Percentiles rank a stretch among this genome's conserved stretches.
phyloP scores from a whole-genome alignment of 2,329 filamentous ascomycete genomes.

The Xylariaceae sp. region DNA sequence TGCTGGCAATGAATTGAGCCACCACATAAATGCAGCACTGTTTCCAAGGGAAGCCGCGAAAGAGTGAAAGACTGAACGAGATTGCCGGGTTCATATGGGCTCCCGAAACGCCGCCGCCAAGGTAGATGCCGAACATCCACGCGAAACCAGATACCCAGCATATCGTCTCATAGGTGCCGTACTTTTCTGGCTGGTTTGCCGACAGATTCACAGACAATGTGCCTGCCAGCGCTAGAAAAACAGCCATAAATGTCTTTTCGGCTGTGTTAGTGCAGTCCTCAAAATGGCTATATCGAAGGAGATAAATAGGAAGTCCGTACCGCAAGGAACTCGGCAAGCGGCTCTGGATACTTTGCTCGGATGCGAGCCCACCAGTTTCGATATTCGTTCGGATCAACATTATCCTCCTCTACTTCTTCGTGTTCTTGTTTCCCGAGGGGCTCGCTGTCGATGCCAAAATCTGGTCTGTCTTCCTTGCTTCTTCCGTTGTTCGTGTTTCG shows the following conservation, averaged over 20 bases:
- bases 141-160: conserved; percentile 42
- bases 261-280: not conserved
- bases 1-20: conserved; percentile 40
- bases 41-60: conserved; percentile 47
- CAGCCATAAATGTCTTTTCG: conserved; percentile 31
- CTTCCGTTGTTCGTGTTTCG: not conserved
- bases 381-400: conserved; percentile 32
- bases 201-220: conserved; percentile 39
- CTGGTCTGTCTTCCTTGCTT: conserved; percentile 16
- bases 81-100: conserved; percentile 45
- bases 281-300: not conserved
- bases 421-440: conserved; percentile 32
- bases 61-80: conserved; percentile 44
- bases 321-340: conserved; percentile 37
- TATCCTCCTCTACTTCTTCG: conserved; percentile 28
- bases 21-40: conserved; percentile 42
- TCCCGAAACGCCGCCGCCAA: conserved; percentile 38
- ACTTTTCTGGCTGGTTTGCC: conserved; percentile 27
- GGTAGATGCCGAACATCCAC: conserved; percentile 42
- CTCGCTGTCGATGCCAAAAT: conserved; percentile 35
- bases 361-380: conserved; percentile 39
- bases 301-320: conserved; percentile 9
- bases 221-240: conserved; percentile 36
- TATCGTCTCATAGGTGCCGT: conserved; percentile 37
- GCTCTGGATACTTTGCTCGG: conserved; percentile 37